A percentile compares a stretch with the other conserved stretches of the same genome.
Evolutionary conservation across 73 alveolate genomes (phyloP).

Genomic region (Effrenium voratum): DNA sequence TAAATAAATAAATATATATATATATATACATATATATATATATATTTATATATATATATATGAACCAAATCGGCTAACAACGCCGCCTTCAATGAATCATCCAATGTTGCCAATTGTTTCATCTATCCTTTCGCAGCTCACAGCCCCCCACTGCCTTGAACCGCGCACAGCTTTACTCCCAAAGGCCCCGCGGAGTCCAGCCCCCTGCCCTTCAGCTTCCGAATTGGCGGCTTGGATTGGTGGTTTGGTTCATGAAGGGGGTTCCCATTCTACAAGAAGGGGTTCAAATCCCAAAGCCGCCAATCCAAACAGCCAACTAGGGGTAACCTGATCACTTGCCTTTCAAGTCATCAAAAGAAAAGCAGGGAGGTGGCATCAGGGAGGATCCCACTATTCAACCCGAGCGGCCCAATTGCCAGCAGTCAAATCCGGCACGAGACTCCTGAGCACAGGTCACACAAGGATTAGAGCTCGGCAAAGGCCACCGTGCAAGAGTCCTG

Average conservation of each 20-base stretch:
- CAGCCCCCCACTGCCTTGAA: neutral
- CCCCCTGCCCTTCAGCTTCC: neutral
- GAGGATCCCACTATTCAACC: neutral
- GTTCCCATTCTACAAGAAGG: neutral
- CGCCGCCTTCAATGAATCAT: no score
- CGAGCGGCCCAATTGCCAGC: slow-evolving; percentile 61
- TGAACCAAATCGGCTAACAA: no score
- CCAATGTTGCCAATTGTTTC: no score
- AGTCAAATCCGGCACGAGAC: slow-evolving; percentile 52
- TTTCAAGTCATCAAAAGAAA: no score
- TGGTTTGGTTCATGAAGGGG: neutral
- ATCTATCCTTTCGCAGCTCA: no score
- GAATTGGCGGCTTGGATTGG: no score
- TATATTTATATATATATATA: no score
- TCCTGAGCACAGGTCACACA: no score
- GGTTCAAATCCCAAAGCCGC: neutral
- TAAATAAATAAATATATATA: no score
- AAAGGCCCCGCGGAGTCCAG: neutral
- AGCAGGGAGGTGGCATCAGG: neutral
- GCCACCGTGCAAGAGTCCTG: no score
- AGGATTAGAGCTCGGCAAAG: no score
- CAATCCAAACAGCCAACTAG: neutral
- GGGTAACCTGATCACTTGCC: neutral
- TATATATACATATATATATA: no score
- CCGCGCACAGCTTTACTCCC: neutral